phyloP scores from a whole-genome alignment of 1,284 basidiomycete genomes.

The Psilocybe mexicana region DNA sequence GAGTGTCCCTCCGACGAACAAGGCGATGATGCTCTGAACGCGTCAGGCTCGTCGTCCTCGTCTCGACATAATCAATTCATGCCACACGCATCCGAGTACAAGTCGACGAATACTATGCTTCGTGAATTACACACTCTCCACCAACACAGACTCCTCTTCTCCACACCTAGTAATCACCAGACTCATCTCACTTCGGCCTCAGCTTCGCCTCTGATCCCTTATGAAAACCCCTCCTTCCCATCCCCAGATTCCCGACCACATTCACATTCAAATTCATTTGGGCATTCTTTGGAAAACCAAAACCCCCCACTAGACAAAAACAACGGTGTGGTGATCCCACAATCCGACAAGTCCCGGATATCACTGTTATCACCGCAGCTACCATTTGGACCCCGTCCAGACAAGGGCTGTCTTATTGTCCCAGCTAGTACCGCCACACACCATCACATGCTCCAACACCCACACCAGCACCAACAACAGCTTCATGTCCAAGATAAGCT shows the following conservation, averaged over 20 bases:
- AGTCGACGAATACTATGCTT: slow-evolving; percentile 58
- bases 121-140: slow-evolving; percentile 68
- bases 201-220: too few species aligned
- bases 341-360: neutral
- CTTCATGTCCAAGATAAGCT: neutral
- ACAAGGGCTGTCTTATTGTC: too few species aligned
- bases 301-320: neutral
- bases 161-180: slow-evolving; percentile 23
- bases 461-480: neutral
- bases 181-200: too few species aligned
- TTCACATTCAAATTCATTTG: neutral
- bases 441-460: neutral
- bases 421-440: neutral
- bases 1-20: slow-evolving; percentile 33
- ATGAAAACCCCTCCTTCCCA: neutral
- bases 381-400: neutral
- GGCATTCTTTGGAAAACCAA: neutral
- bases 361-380: neutral
- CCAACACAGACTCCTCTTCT: slow-evolving; percentile 56
- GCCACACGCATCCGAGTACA: slow-evolving; percentile 42
- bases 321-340: neutral
- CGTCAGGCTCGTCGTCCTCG: slow-evolving; percentile 19
- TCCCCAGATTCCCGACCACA: neutral
- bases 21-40: slow-evolving; percentile 34
- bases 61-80: slow-evolving; percentile 4